These are phyloP conservation scores for Chalaropsis thielavioides DNA, from an alignment of 2,329 filamentous ascomycete species.

Conservation along the genomic window DNA sequence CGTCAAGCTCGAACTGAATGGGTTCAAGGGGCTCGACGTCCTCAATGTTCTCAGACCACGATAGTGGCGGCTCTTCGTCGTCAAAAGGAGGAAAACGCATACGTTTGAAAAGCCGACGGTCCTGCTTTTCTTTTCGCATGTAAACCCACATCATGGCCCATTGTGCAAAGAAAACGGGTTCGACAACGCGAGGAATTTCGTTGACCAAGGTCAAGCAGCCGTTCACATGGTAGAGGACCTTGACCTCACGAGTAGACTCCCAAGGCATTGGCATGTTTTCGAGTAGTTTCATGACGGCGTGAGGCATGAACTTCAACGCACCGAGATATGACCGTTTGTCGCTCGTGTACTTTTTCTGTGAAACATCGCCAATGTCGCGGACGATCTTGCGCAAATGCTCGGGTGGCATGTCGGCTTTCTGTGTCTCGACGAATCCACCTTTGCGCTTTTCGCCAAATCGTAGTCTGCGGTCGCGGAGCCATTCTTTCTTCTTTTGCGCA, in stretches of 20 bases:
- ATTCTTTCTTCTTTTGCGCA: constrained; percentile 97
- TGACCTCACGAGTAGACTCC: constrained; percentile 92
- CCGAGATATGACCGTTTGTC: constrained; percentile 97
- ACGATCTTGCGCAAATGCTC: constrained; percentile 98
- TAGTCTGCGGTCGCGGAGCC: constrained; percentile 80
- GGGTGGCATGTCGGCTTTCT: constrained; percentile 96
- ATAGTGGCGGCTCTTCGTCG: constrained; percentile 92
- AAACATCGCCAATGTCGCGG: constrained; percentile 95
- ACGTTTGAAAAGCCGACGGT: constrained; percentile 88
- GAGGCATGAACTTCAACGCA: constrained; percentile 97
- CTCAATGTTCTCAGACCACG: constrained; percentile 97
- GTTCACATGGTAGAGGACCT: constrained; percentile 96
- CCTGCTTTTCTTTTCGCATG: constrained; percentile 96
- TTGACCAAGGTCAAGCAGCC: constrained; percentile 94
- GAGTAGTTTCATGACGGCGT: constrained; percentile 88
- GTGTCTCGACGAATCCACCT: constrained; percentile 89
- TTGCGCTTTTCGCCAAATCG: constrained; percentile 95
- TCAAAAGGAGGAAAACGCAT: constrained; percentile 99
- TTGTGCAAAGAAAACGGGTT: constrained; percentile 93
- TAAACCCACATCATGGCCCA: constrained; percentile 99
- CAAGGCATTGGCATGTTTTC: constrained; percentile 99
- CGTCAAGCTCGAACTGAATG: constrained; percentile 96
- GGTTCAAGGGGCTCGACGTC: constrained; percentile 95
- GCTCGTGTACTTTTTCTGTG: constrained; percentile 97
- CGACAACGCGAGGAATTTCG: constrained; percentile 89